phyloP scores from a whole-genome alignment of 345 rosid genomes.

The Brassica carinata region DNA sequence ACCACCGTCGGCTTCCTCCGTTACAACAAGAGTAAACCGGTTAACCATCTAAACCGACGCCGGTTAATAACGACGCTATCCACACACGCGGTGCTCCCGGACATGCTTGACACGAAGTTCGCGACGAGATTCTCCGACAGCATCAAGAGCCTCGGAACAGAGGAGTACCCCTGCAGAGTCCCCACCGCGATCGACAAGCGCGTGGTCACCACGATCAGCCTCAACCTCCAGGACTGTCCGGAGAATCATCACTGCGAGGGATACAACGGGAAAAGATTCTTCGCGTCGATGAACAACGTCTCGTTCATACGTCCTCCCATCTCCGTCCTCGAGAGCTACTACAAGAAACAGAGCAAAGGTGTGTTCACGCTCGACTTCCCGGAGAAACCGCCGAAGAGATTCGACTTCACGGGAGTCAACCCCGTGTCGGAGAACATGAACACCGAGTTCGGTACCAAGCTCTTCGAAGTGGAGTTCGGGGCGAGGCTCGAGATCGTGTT shows the following conservation, averaged over 20 bases:
- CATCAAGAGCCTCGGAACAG: conserved; percentile 51
- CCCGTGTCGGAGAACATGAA: conserved; percentile 47
- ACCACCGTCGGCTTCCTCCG: conserved; percentile 56
- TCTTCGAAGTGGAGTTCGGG: conserved; percentile 46
- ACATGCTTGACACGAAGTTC: conserved; percentile 49
- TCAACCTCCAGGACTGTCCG: conserved; percentile 65
- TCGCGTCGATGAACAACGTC: conserved; percentile 64
- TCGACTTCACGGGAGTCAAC: conserved; percentile 53
- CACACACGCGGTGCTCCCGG: conserved; percentile 43
- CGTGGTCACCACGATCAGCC: conserved; percentile 47
- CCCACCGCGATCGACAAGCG: conserved; percentile 56
- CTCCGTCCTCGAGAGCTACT: conserved; percentile 55
- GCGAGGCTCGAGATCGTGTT: conserved; percentile 60
- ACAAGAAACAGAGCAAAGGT: conserved; percentile 39
- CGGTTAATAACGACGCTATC: conserved; percentile 1
- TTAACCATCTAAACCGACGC: not conserved
- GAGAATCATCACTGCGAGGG: conserved; percentile 32
- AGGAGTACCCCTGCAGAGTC: conserved; percentile 57
- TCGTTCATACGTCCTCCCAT: conserved; percentile 52
- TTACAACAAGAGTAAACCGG: conserved; percentile 39
- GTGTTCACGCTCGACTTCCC: conserved; percentile 53
- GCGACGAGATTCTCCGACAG: conserved; percentile 45
- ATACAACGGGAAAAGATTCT: conserved; percentile 43
- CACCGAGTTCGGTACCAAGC: conserved; percentile 46
- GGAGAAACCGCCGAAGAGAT: conserved; percentile 43